Evolutionary conservation across 345 rosid genomes (phyloP).

Genomic region (Sapria himalayana): DNA sequence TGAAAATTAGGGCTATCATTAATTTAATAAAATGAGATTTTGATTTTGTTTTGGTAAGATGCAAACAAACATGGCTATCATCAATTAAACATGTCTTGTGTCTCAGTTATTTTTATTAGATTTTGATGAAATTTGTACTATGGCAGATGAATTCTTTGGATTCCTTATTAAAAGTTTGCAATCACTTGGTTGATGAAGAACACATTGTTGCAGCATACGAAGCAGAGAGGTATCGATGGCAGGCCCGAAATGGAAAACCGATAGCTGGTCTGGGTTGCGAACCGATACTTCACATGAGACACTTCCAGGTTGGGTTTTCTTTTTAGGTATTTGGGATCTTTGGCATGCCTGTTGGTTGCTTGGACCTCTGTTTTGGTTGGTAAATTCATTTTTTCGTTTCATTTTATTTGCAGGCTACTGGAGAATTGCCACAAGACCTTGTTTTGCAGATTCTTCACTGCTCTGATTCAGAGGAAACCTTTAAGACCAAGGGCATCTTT

Average conservation of each 20-base stretch:
- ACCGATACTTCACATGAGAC: conserved; percentile 93
- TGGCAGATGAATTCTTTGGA: conserved; percentile 82
- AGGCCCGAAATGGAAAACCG: conserved; percentile 59
- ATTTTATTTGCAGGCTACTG: conserved; percentile 40
- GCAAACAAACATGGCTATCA: no score
- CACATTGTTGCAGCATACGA: conserved; percentile 21
- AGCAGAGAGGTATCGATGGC: conserved; percentile 46
- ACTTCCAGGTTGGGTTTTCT: conserved; percentile 49
- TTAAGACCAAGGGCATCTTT: no score
- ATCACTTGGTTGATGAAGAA: conserved; percentile 42
- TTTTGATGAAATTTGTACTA: conserved; percentile 8
- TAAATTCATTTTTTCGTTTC: conserved; percentile 3
- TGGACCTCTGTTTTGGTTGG: neutral
- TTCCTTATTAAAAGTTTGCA: conserved; percentile 58
- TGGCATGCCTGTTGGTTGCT: neutral
- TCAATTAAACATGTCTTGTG: no score
- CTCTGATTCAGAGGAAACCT: no score
- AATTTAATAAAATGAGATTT: no score
- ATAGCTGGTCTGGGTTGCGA: conserved; percentile 93
- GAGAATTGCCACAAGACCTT: conserved; percentile 48
- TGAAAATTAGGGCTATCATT: no score
- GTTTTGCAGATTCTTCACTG: conserved; percentile 28
- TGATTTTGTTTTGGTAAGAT: no score
- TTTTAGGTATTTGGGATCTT: neutral
- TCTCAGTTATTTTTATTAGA: conserved; percentile 6